Evolutionary conservation across 129 eudicot genomes (phyloP), one percentile per base, ranked within the genome.

Genomic region (Chrysanthemum seticuspe): DNA sequence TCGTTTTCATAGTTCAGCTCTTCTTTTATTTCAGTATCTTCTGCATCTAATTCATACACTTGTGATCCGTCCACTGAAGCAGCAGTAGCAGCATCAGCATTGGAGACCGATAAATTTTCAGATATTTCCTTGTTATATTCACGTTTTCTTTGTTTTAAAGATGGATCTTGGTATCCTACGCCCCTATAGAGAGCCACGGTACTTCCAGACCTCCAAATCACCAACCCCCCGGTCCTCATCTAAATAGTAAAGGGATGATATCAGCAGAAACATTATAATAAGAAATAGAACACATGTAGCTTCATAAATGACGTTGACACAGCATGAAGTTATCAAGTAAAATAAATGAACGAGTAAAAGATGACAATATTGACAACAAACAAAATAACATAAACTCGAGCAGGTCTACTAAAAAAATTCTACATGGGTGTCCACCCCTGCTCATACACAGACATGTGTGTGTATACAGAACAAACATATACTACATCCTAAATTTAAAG

Each of bases 151-250:
- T 58, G 66, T 66, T 76, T 81, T 68, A 64, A 75, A 48, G 86
- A 77, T 62, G 88, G 93, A 69, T 69, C 96, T 72, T 79, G 83
- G 76, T 82, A 90, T 73, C 85, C 83, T 51, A 90, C 85, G n/a
- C 98, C 98, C 73, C 97, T 89, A 67, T 94, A 94, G 19, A 94
- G 77, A 52, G 89, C 85, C 74, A 94, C 70, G 2, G 93, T 85
- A 57, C 91, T 94, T 49, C 98, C 98, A 49, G 98, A 94, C 76
- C 98, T 88, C 97, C 97, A 94, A 73, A 94, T 86, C 72, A 90
- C 97, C 78, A 94, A 71, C 60, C 97, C 96, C 34, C 89, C 94
- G 14, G 98, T 94, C 80, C 88, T 90, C 68, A 92, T 86, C 98
- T 90, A 74, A 66, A 68, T 64, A 65, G 56, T 21, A 49, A 57